Evolutionary conservation across 495 filamentous ascomycete genomes (phyloP).

Genomic region (Glutinoglossum americanum): DNA sequence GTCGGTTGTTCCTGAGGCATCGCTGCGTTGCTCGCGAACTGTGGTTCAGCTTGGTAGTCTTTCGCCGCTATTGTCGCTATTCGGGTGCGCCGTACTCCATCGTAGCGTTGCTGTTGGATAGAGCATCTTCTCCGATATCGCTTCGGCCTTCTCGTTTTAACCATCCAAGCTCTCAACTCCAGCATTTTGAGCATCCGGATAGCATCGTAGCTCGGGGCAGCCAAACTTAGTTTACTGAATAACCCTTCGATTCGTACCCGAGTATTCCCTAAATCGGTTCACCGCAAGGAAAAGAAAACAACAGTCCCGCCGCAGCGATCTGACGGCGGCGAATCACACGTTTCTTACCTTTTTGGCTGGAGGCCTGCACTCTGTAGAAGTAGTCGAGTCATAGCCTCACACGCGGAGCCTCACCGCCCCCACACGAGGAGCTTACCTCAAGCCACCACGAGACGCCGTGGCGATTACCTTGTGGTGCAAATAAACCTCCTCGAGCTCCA

Average conservation of each 20-base stretch:
- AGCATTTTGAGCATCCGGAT: not conserved
- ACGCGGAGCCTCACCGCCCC: not conserved
- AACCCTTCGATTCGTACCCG: not conserved
- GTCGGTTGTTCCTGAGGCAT: constrained; percentile 1
- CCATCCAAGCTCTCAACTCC: not conserved
- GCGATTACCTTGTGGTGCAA: not conserved
- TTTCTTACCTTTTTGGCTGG: not conserved
- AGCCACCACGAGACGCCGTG: not conserved
- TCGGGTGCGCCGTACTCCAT: not conserved
- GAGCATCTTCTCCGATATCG: not conserved
- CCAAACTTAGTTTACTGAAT: not conserved
- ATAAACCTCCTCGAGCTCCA: not conserved
- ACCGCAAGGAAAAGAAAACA: not conserved
- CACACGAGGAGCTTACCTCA: not conserved
- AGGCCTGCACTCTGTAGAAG: not conserved
- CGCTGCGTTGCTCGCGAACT: not conserved
- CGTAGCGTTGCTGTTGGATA: too few relatives aligned
- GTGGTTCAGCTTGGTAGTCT: not conserved
- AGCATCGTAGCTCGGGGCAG: not conserved
- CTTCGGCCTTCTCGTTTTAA: not conserved
- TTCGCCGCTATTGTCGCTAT: not conserved
- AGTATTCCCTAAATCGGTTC: not conserved
- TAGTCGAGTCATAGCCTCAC: constrained; percentile 2
- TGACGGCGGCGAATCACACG: not conserved
- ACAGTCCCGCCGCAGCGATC: not conserved